Base-by-base conservation (phyloP, 2,329 filamentous ascomycete genomes). In the Penicillium sp. region DNA sequence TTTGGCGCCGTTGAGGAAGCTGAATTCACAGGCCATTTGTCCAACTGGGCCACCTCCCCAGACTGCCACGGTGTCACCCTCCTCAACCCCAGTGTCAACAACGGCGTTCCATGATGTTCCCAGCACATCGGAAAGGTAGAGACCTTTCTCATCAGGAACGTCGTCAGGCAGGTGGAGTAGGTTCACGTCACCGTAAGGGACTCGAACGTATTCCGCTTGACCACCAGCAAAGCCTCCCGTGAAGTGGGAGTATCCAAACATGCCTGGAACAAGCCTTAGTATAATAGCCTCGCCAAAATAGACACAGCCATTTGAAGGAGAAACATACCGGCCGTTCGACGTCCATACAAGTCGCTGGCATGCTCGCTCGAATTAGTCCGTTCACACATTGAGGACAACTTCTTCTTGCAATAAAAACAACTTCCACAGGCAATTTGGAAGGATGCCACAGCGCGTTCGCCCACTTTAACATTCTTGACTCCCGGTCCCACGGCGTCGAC, bases 21-120 rank as follows among this genome's bases (percentile, higher is more conserved):
- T 75, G 67, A 84, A 85, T 33, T 84, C 77, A 1, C 86, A 88
- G 1, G 80, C 83, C 74, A 92, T 95, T 47, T 89, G 89, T 0
- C 91, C 90, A 46, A 95, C 88, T 0, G 90, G 90, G 0, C 90
- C 90, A 0, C 86, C 89, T 16, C 90, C 90, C 82, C 89, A 95
- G 53, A 95, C 84, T 30, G 88, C 90, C 1, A 95, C 89, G 2
- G 85, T 77, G 61, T 95, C 90, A 11, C 81, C 84, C 28, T 86
- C 78, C 56, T 89, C 85, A 16, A 95, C 87, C 1, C 83, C 87
- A 0, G 90, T 95, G 64, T 95, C 90, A 39, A 91, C 86, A 35
- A 95, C 89, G 46, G 82, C 84, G 65, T 95, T 86, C 80, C 89
- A 95, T 11, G 85, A 86, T 0, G 90, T 95, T 20, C 79, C 77